A percentile compares a stretch with the other conserved stretches of the same genome.
Conservation (phyloP, 2,329 filamentous ascomycete genomes). For the Dactylellina drechsleri region DNA sequence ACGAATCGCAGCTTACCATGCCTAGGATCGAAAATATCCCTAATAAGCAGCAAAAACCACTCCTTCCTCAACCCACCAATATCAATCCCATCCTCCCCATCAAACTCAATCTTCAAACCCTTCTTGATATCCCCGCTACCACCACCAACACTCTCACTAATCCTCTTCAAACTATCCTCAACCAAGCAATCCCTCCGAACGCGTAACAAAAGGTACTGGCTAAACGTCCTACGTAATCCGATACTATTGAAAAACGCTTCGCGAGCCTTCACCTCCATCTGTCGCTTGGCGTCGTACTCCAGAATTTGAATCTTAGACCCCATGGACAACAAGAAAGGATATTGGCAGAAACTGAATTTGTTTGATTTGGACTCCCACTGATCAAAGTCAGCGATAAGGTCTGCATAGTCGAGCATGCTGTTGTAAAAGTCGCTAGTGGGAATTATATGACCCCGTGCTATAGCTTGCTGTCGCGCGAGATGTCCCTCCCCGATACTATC, state of each 20-base stretch:
- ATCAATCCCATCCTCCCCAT: conserved; percentile 89
- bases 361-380: conserved; percentile 79
- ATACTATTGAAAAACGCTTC: conserved; percentile 93
- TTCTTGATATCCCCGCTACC: conserved; percentile 88
- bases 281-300: conserved; percentile 84
- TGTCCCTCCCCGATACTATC: conserved; percentile 34
- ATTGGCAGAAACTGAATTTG: conserved; percentile 89
- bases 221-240: conserved; percentile 76
- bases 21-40: conserved; percentile 90
- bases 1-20: conserved; percentile 71
- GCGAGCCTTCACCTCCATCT: conserved; percentile 88
- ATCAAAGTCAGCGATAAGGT: conserved; percentile 86
- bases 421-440: conserved; percentile 89
- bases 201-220: conserved; percentile 79
- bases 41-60: conserved; percentile 88
- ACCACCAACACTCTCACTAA: conserved; percentile 84
- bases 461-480: conserved; percentile 62
- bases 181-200: conserved; percentile 86
- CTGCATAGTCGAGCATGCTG: conserved; percentile 83
- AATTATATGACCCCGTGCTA: conserved; percentile 73
- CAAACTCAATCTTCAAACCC: conserved; percentile 83
- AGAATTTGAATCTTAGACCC: conserved; percentile 91
- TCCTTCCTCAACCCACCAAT: conserved; percentile 90
- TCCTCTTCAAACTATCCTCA: conserved; percentile 84
- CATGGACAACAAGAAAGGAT: conserved; percentile 89